Evolutionary conservation across 129 eudicot genomes (phyloP).

Genomic region (Pulicaria dysenterica): DNA sequence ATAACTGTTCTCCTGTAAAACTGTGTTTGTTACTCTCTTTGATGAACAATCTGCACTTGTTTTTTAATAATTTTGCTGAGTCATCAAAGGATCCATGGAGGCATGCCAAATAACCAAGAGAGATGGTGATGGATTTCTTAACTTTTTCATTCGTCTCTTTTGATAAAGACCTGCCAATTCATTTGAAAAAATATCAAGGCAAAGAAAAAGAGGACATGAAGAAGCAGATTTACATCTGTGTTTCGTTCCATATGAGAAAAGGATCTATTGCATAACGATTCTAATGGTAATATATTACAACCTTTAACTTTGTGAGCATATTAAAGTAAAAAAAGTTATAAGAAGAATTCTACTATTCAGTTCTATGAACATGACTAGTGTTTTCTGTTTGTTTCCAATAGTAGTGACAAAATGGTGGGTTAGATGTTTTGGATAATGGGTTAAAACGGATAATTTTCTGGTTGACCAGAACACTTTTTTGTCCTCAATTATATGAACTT

Average conservation of each 20-base stretch:
- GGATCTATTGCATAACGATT: background rate
- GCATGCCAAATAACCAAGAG: constrained; percentile 84
- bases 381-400: constrained; percentile 10
- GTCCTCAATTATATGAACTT: no score
- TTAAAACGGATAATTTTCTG: background rate
- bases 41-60: constrained; percentile 61
- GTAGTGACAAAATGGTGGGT: no score
- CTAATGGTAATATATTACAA: background rate
- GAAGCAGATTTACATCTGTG: constrained; percentile 12
- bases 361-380: background rate
- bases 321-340: background rate
- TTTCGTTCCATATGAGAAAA: background rate
- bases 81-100: constrained; percentile 57
- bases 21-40: constrained; percentile 42
- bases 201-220: background rate
- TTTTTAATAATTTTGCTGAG: constrained; percentile 22
- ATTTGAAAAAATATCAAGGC: constrained; percentile 3
- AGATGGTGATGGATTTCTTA: constrained; percentile 59
- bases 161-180: constrained; percentile 54
- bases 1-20: constrained; percentile 42
- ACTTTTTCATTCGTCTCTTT: constrained; percentile 64
- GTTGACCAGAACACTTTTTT: background rate
- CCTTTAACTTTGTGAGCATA: constrained; percentile 7
- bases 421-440: no score
- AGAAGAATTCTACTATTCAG: constrained; percentile 1